phyloP scores from a whole-genome alignment of 1,139 yeast species.

The Scheffersomyces titani region DNA sequence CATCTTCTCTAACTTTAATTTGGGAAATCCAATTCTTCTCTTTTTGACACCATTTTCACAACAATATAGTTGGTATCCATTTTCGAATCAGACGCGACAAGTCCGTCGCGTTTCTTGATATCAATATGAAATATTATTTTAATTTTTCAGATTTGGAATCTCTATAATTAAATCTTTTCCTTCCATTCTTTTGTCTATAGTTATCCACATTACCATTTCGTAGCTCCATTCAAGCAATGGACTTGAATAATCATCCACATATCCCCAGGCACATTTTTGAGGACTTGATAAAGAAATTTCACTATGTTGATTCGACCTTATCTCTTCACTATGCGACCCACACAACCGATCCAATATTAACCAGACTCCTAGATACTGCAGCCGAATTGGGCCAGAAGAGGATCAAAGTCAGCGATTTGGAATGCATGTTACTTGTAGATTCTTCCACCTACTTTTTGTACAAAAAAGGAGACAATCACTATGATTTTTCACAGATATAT shows the following conservation, averaged over 20 bases:
- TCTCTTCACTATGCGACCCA: constrained; percentile 29
- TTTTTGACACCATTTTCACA: not conserved
- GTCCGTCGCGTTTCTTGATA: not conserved
- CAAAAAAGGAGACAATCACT: constrained; percentile 5
- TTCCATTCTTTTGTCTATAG: not conserved
- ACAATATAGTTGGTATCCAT: no score
- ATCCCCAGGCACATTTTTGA: constrained; percentile 4
- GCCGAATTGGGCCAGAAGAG: constrained; percentile 16
- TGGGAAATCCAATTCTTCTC: not conserved
- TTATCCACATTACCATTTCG: not conserved
- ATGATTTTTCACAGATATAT: constrained; percentile 5
- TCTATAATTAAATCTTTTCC: not conserved
- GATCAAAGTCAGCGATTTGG: constrained; percentile 18
- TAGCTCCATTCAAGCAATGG: not conserved
- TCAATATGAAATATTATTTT: not conserved
- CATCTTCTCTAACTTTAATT: not conserved
- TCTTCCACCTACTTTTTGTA: constrained; percentile 17
- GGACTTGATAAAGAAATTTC: constrained; percentile 9
- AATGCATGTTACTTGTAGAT: constrained; percentile 15
- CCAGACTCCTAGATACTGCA: constrained; percentile 20
- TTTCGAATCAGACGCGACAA: not conserved
- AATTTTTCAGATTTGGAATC: not conserved
- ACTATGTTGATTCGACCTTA: constrained; percentile 26
- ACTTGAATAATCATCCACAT: not conserved
- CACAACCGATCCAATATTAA: constrained; percentile 22